Conservation (phyloP, 495 filamentous ascomycete species). For the Glonium stellatum region DNA sequence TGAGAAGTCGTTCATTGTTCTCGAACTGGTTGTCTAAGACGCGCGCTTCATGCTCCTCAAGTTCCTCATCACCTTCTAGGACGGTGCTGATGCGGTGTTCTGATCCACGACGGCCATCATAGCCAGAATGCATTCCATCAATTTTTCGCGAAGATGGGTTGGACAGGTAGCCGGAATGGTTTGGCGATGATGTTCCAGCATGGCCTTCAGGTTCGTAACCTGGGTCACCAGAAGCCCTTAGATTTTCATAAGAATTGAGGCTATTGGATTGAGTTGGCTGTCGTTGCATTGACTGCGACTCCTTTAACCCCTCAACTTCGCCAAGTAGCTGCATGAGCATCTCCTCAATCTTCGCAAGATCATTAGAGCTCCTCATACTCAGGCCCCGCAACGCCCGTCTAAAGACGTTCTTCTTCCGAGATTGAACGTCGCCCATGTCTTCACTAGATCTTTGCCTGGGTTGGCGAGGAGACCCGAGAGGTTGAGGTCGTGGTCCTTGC, state of each 20-base stretch:
- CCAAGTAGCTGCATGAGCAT: slow-evolving; percentile 88
- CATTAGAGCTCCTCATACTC: slow-evolving; percentile 75
- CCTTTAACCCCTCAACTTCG: slow-evolving; percentile 84
- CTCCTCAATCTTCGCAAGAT: slow-evolving; percentile 85
- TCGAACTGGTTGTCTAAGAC: slow-evolving; percentile 27
- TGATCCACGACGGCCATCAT: slow-evolving; percentile 56
- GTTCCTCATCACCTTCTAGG: slow-evolving; percentile 50
- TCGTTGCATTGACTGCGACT: slow-evolving; percentile 38
- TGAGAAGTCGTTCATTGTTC: slow-evolving; percentile 36
- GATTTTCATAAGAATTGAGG: slow-evolving; percentile 46
- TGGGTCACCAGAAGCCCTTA: slow-evolving; percentile 50
- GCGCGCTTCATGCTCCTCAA: slow-evolving; percentile 27
- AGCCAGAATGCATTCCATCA: slow-evolving; percentile 49
- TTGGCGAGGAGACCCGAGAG: slow-evolving; percentile 52
- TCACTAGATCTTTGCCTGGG: slow-evolving; percentile 51
- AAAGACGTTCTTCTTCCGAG: slow-evolving; percentile 84
- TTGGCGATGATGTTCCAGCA: slow-evolving; percentile 66
- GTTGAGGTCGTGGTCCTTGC: slow-evolving; percentile 80
- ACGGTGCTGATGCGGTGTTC: slow-evolving; percentile 84
- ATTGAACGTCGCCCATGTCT: slow-evolving; percentile 62
- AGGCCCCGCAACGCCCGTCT: slow-evolving; percentile 85
- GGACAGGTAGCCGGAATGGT: slow-evolving; percentile 72
- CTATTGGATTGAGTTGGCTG: slow-evolving; percentile 33
- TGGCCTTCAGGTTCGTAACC: slow-evolving; percentile 81
- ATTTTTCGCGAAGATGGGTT: slow-evolving; percentile 56